phyloP scores from a whole-genome alignment of 306 rosid species.

The Cicer judaicum region DNA sequence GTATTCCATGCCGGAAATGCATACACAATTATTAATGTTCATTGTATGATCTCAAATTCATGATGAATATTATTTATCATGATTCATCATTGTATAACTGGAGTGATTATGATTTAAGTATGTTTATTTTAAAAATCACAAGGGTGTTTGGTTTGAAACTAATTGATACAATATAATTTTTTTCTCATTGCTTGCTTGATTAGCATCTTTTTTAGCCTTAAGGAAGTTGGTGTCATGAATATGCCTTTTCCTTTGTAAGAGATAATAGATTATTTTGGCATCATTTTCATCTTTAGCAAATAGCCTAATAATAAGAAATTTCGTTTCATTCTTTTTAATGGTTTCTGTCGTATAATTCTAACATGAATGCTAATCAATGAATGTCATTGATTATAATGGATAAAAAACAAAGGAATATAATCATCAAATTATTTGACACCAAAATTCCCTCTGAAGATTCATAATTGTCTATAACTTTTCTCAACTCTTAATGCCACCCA shows the following conservation, averaged over 20 bases:
- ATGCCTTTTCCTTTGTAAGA: neutral
- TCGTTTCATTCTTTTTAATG: constrained; percentile 15
- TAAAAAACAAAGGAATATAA: constrained; percentile 43
- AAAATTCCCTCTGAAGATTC: constrained; percentile 36
- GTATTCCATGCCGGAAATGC: too few species aligned
- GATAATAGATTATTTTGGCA: neutral
- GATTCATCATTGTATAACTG: too few species aligned
- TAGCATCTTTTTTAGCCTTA: constrained; percentile 1
- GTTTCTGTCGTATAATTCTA: constrained; percentile 39
- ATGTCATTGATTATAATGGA: constrained; percentile 36
- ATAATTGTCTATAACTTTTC: constrained; percentile 12
- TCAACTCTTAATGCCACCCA: constrained; percentile 27
- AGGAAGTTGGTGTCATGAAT: constrained; percentile 13
- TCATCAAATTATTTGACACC: constrained; percentile 42
- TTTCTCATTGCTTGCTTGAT: constrained; percentile 17
- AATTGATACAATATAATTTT: neutral
- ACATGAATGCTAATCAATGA: constrained; percentile 42
- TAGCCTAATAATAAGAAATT: neutral
- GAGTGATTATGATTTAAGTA: neutral
- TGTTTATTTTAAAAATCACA: neutral
- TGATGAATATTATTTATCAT: too few species aligned
- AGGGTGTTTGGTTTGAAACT: too few species aligned
- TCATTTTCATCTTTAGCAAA: constrained; percentile 18
- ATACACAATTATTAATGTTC: too few species aligned
- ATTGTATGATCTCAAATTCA: too few species aligned